Evolutionary conservation across 2,329 filamentous ascomycete genomes (phyloP).

Genomic region (Fusarium acutatum): DNA sequence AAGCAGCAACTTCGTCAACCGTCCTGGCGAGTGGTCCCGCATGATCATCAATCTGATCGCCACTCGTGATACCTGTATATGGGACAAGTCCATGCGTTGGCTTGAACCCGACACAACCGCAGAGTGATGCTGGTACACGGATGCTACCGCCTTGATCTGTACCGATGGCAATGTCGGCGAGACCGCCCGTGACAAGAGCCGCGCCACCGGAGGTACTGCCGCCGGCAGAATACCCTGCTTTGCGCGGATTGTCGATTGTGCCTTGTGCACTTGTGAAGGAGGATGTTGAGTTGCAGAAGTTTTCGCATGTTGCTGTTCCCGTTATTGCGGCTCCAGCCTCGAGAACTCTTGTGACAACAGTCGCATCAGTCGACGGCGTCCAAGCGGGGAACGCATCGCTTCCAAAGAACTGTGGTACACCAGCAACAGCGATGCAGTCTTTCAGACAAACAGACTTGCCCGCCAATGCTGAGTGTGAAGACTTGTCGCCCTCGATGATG

Average conservation of each 20-base stretch:
- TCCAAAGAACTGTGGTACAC: conserved; percentile 62
- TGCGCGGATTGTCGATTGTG: conserved; percentile 55
- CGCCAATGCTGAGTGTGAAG: conserved; percentile 34
- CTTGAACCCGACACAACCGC: conserved; percentile 57
- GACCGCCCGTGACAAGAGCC: conserved; percentile 54
- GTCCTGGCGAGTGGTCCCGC: conserved; percentile 54
- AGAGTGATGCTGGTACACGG: conserved; percentile 53
- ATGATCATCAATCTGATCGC: conserved; percentile 62
- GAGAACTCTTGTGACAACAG: conserved; percentile 59
- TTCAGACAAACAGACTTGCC: conserved; percentile 61
- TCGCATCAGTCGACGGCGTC: conserved; percentile 62
- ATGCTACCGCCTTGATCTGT: conserved; percentile 60
- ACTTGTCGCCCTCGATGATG: conserved; percentile 47
- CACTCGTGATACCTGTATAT: conserved; percentile 58
- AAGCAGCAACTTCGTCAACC: conserved; percentile 51
- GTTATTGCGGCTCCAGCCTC: conserved; percentile 59
- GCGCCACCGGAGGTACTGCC: conserved; percentile 59
- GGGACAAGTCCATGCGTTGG: conserved; percentile 61
- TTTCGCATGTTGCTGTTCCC: conserved; percentile 63
- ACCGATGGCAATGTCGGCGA: conserved; percentile 56
- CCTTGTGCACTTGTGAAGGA: conserved; percentile 59
- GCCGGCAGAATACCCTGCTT: conserved; percentile 56
- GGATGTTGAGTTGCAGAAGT: conserved; percentile 59
- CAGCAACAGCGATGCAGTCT: conserved; percentile 63
- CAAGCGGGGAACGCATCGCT: conserved; percentile 59